Evolutionary conservation across 768 basidiomycete species (phyloP).

Genomic region (Dioszegia hungarica): DNA sequence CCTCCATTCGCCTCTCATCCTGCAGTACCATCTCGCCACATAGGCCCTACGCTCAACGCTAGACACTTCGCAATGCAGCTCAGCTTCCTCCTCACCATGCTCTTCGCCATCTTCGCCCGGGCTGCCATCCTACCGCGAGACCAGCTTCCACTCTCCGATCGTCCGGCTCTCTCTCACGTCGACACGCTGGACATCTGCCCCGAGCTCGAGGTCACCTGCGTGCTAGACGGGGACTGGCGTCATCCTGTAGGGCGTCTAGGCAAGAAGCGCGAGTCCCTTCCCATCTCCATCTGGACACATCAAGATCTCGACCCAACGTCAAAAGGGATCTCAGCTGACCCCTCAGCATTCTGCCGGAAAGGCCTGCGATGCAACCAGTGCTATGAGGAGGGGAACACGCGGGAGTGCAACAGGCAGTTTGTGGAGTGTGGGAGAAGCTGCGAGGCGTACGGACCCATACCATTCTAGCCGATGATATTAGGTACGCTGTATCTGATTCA

Average conservation of each 20-base stretch:
- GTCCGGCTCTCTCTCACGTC: background rate
- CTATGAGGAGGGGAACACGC: constrained; percentile 23
- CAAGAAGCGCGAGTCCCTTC: constrained; percentile 17
- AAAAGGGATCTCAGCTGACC: background rate
- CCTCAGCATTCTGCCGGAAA: constrained; percentile 28
- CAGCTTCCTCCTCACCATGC: background rate
- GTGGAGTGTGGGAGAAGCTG: constrained; percentile 24
- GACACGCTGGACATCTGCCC: constrained; percentile 23
- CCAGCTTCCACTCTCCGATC: background rate
- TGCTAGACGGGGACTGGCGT: constrained; percentile 32
- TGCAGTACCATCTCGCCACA: no score
- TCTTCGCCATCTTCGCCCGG: background rate
- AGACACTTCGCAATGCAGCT: no score
- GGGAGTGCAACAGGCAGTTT: constrained; percentile 32
- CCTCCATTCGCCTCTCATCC: no score
- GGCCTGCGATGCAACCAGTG: constrained; percentile 39
- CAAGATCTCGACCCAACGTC: no score
- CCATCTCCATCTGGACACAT: no score
- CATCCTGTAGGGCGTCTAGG: constrained; percentile 31
- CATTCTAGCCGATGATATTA: no score
- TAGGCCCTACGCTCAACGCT: no score
- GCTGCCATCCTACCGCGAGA: background rate
- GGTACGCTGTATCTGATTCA: no score
- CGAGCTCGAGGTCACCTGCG: constrained; percentile 27
- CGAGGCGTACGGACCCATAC: constrained; percentile 38